Base-by-base conservation (phyloP, 2,329 filamentous ascomycete species). In the Xylaria sp. region DNA sequence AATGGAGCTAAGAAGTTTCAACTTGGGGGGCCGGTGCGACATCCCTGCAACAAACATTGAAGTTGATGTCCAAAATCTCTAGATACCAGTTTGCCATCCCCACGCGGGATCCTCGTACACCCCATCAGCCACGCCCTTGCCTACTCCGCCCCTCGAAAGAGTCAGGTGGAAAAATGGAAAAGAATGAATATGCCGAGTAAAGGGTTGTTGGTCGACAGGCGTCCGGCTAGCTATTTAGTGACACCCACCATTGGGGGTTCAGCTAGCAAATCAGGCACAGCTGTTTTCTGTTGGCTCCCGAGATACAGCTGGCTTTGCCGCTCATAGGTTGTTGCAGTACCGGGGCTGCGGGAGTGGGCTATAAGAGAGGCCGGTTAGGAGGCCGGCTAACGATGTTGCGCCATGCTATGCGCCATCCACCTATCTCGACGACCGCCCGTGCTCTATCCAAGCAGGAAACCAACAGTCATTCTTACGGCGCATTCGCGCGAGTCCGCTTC, bases 231-330 rank as follows among this genome's bases (percentile, higher is more conserved):
- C 37, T 47, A 37, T 65, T 27, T 54, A 60, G 48, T 66, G 58
- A 40, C 58, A 66, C 64, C 58, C 64, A 66, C 64, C 64, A 61
- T 66, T 21, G 50, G 50, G 51, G 37, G 21, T 47, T 51, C 42
- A 53, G 58, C 42, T 66, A 44, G 64, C 64, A 66, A 66, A 66
- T 66, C 64, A 66, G 42, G 53, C 37, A 42, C 40, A 32, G 23
- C 40, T 58, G 40, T 66, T 62, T 58, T 40, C 59, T 66, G 64
- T 66, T 66, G 64, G 64, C 64, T 66, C 48, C 59, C 64, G 64
- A 66, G 51, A 66, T 42, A 50, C 50, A 66, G 40, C 37, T 57
- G 32, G 42, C 32, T 25, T 42, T 53, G 23, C 42, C 59, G 37
- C 29, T 62, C 59, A 55, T 55, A 58, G 58, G 32, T 35, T 21